Conservation (phyloP, 345 rosid genomes). For the Eucalyptus dawsonii region DNA sequence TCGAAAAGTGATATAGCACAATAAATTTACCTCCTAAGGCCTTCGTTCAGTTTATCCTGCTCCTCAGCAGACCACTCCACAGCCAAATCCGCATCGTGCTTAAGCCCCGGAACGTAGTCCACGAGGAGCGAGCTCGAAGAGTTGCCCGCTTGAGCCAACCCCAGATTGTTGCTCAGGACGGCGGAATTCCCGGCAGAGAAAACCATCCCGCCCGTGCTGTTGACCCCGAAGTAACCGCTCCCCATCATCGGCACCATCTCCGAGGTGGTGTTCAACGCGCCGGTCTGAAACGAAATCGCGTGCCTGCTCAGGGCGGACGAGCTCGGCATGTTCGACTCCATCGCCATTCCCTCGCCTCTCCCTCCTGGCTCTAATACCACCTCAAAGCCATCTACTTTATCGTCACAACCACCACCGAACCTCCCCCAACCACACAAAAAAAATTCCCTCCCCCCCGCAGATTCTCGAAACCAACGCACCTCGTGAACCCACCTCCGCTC, state of each 20-base stretch:
- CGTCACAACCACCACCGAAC: neutral
- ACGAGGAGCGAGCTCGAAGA: slow-evolving; percentile 36
- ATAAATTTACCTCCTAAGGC: slow-evolving; percentile 12
- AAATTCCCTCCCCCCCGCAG: neutral
- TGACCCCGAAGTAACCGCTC: slow-evolving; percentile 31
- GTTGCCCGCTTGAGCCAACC: slow-evolving; percentile 17
- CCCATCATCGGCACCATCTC: slow-evolving; percentile 30
- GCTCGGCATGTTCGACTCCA: slow-evolving; percentile 46
- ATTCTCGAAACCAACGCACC: neutral
- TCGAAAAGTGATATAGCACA: neutral
- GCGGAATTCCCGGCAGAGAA: slow-evolving; percentile 23
- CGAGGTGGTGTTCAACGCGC: slow-evolving; percentile 18
- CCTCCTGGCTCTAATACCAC: neutral
- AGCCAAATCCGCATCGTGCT: slow-evolving; percentile 48
- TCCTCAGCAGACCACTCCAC: slow-evolving; percentile 84
- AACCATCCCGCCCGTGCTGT: slow-evolving; percentile 3
- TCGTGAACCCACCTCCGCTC: neutral
- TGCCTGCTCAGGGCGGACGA: slow-evolving; percentile 26
- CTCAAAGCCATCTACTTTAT: neutral
- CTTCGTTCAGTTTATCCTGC: slow-evolving; percentile 59
- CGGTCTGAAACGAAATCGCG: slow-evolving; percentile 44
- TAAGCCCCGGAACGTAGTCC: slow-evolving; percentile 49
- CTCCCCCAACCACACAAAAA: neutral
- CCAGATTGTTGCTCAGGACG: slow-evolving; percentile 16
- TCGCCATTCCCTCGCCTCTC: slow-evolving; percentile 28